phyloP scores from a whole-genome alignment of 2,329 filamentous ascomycete species.

The Fusarium verrucosum region DNA sequence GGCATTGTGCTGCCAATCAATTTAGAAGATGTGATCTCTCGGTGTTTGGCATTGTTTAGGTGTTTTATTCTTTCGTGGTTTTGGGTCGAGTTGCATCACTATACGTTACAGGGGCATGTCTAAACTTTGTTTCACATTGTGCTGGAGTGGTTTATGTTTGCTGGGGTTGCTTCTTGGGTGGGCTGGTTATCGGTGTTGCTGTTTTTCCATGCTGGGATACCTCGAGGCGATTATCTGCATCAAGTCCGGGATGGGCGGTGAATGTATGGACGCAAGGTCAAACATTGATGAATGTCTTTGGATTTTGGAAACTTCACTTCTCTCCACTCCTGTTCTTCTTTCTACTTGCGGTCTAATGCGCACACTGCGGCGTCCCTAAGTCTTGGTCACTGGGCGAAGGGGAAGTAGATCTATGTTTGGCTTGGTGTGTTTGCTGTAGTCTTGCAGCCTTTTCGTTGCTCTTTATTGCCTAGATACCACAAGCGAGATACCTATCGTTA shows the following conservation, averaged over 20 bases:
- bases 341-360: slow-evolving; percentile 22
- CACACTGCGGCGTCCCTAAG: slow-evolving; percentile 4
- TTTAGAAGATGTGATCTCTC: slow-evolving; percentile 15
- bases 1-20: slow-evolving; percentile 4
- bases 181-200: slow-evolving; percentile 27
- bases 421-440: slow-evolving; percentile 43
- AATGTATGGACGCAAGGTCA: slow-evolving; percentile 31
- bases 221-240: slow-evolving; percentile 26
- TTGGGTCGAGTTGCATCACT: slow-evolving; percentile 37
- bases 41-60: slow-evolving; percentile 35
- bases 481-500: slow-evolving; percentile 38
- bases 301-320: slow-evolving; percentile 27
- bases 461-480: slow-evolving; percentile 43
- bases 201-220: slow-evolving; percentile 42
- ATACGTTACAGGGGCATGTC: slow-evolving; percentile 40
- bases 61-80: slow-evolving; percentile 19
- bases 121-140: slow-evolving; percentile 26
- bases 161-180: slow-evolving; percentile 13
- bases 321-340: slow-evolving; percentile 28
- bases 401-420: slow-evolving; percentile 15
- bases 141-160: slow-evolving; percentile 20
- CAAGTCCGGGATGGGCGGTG: slow-evolving; percentile 18
- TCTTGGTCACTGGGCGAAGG: slow-evolving; percentile 16
- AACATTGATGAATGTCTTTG: slow-evolving; percentile 15
- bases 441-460: slow-evolving; percentile 43